Conservation (phyloP, 2,329 filamentous ascomycete species). For the Alternaria alternata region DNA sequence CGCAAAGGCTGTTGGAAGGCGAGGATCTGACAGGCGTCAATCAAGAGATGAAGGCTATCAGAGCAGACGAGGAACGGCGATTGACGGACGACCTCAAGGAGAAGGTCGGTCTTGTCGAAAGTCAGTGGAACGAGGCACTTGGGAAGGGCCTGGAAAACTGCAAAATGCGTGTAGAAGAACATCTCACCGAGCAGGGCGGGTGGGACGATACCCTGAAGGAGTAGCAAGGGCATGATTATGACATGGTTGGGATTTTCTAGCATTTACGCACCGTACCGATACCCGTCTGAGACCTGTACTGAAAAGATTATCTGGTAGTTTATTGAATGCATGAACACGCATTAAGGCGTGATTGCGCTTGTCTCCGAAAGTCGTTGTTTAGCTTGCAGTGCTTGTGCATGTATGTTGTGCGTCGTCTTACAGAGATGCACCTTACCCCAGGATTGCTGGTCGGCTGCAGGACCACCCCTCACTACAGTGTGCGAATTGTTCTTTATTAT, state of each 20-base stretch:
- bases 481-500: background rate
- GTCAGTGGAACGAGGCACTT: slow-evolving; percentile 89
- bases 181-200: slow-evolving; percentile 78
- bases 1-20: slow-evolving; percentile 61
- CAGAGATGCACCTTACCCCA: background rate
- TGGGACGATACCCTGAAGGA: slow-evolving; percentile 75
- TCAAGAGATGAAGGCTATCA: slow-evolving; percentile 64
- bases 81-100: slow-evolving; percentile 91
- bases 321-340: slow-evolving; percentile 11
- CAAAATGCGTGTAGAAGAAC: slow-evolving; percentile 76
- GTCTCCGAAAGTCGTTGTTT: background rate
- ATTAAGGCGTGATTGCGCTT: slow-evolving; percentile 9
- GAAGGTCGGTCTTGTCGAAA: slow-evolving; percentile 88
- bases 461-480: background rate
- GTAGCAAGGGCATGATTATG: slow-evolving; percentile 28
- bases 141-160: slow-evolving; percentile 77
- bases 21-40: slow-evolving; percentile 52
- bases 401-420: slow-evolving; percentile 7
- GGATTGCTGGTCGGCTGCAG: background rate
- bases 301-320: slow-evolving; percentile 15
- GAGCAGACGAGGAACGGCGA: slow-evolving; percentile 70
- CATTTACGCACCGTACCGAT: slow-evolving; percentile 41
- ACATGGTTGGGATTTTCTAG: slow-evolving; percentile 28
- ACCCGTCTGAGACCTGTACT: slow-evolving; percentile 40
- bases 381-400: slow-evolving; percentile 4